Evolutionary conservation across 2,329 filamentous ascomycete genomes (phyloP), one percentile per base, ranked within the genome.

Genomic region (Hymenoscyphus occultus): DNA sequence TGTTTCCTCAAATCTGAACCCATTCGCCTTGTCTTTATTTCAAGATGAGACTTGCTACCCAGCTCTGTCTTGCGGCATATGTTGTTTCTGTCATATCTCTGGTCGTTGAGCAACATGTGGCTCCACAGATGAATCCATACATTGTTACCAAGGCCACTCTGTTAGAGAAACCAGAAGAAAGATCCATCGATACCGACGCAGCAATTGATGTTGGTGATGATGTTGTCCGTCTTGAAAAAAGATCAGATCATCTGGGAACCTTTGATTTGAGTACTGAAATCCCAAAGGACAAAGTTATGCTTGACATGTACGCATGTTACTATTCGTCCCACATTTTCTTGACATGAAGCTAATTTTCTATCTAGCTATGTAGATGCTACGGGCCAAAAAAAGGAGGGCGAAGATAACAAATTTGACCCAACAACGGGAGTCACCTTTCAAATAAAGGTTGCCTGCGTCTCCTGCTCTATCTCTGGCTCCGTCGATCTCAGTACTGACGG

Each of bases 101-200:
- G 12, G 56, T 45, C 19, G 32, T 60, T 12, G 59, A 59, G 45
- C 64, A 56, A 10, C n/a, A 62, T 19, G 60, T 65, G 62, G 40
- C 60, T 13, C n/a, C 28, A 28, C 28, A 28, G 28, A 28, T 28
- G 28, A 2, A 28, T 28, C 28, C 28, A 28, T 28, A 28, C 28
- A 28, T 28, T 28, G 28, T 28, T 28, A 28, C 60, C 56, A 54
- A 65, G 7, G 59, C 59, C 10, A 56, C n/a, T 12, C 40, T 54
- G 16, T 40, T 60, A 13, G 60, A 59, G 39, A 42, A 31, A 28
- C 48, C 60, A n/a, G 54, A 62, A 39, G 48, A 28, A n/a, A 61
- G 64, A 42, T 56, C 60, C 48, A 35, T 65, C 54, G 59, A 59
- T 19, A 48, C 62, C 2, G 16, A 54, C n/a, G 3, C 28, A 28